Percentiles rank a stretch among this genome's conserved stretches.
phyloP scores from a whole-genome alignment of 768 basidiomycete genomes.

The Pleurotus pulmonarius region DNA sequence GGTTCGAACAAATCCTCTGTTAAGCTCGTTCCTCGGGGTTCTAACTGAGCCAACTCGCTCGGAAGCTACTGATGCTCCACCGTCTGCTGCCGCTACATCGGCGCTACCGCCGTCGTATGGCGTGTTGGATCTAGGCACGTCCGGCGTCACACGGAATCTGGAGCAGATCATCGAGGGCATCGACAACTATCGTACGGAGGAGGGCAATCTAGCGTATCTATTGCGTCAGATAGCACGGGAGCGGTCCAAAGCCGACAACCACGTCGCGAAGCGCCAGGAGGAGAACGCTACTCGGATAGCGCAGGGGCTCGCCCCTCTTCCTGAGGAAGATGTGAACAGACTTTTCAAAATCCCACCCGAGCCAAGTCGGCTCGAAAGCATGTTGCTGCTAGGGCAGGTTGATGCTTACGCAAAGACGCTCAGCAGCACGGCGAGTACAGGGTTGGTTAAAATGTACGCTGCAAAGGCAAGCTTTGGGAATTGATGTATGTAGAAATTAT shows the following conservation, averaged over 20 bases:
- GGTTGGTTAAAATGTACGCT: slow-evolving; percentile 85
- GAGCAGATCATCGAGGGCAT: slow-evolving; percentile 84
- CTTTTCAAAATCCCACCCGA: slow-evolving; percentile 87
- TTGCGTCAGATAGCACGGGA: slow-evolving; percentile 87
- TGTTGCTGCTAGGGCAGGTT: slow-evolving; percentile 83
- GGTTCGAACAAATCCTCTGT: slow-evolving; percentile 76
- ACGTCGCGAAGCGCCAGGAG: slow-evolving; percentile 82
- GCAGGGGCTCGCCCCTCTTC: slow-evolving; percentile 82
- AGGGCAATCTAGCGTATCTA: slow-evolving; percentile 88
- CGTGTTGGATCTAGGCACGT: slow-evolving; percentile 65
- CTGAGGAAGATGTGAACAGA: slow-evolving; percentile 81
- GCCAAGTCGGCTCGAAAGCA: slow-evolving; percentile 83
- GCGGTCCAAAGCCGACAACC: slow-evolving; percentile 71
- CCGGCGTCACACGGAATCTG: slow-evolving; percentile 69
- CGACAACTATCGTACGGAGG: slow-evolving; percentile 84
- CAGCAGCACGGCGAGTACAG: slow-evolving; percentile 55
- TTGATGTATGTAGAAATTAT: slow-evolving; percentile 3
- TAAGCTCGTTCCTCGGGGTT: slow-evolving; percentile 73
- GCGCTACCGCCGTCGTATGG: slow-evolving; percentile 61
- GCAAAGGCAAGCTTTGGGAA: slow-evolving; percentile 36
- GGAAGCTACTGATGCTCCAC: slow-evolving; percentile 30
- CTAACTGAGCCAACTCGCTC: slow-evolving; percentile 48
- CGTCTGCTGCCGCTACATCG: slow-evolving; percentile 32
- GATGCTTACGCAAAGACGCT: slow-evolving; percentile 82
- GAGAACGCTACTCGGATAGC: slow-evolving; percentile 77